A percentile compares a stretch with the other conserved stretches of the same genome.
These are phyloP conservation scores for Solanum chacoense DNA, from an alignment of 305 asterid genomes.

Conservation along the genomic window DNA sequence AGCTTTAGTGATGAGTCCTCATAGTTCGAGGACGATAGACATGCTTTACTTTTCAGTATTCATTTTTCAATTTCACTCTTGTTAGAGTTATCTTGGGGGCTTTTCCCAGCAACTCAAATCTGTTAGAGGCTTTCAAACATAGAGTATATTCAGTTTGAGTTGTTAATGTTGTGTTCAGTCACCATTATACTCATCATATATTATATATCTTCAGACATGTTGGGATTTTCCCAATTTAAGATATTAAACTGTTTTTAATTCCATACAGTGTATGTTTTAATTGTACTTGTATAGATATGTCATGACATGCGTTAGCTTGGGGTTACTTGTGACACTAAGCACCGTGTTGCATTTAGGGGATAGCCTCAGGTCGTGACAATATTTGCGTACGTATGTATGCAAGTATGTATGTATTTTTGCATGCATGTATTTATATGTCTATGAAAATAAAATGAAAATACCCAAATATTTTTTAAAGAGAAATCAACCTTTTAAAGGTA, in stretches of 20 bases:
- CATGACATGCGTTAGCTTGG: not conserved
- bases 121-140: not conserved
- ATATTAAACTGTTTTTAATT: too few relatives aligned
- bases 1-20: not conserved
- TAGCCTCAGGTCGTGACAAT: not conserved
- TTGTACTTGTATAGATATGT: not conserved
- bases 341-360: not conserved
- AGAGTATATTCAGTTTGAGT: not conserved
- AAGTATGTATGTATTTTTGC: not conserved
- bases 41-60: not conserved
- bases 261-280: not conserved
- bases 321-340: not conserved
- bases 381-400: too few relatives aligned
- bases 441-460: not conserved
- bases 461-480: not conserved
- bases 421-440: not conserved
- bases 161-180: not conserved
- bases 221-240: not conserved
- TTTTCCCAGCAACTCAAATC: not conserved
- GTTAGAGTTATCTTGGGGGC: not conserved
- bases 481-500: not conserved
- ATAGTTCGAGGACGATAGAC: not conserved
- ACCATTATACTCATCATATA: not conserved
- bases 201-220: not conserved
- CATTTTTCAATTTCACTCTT: not conserved